Base-by-base conservation (phyloP, 108 stramenopile species). In the Fragilaria radians region DNA sequence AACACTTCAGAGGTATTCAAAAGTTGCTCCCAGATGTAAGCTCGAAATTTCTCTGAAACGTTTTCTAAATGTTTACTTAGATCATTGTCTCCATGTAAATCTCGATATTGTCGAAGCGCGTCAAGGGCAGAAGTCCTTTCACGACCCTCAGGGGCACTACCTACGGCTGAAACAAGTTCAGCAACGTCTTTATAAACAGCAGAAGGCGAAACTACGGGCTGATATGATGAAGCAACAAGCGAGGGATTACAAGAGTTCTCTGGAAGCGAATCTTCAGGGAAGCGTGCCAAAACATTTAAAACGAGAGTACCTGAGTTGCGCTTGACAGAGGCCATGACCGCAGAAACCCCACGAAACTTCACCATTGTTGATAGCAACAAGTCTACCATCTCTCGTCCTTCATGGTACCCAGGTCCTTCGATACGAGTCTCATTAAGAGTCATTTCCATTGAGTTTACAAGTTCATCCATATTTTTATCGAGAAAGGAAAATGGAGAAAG, bases 131-230 rank as follows among this genome's bases (percentile, higher is more conserved):
- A 68, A 48, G 59, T 66, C n/a, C 74, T 76, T n/a, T 80, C 74
- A 28, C 54, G 61, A 28, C 73, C 88, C 14, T 71, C 63, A 19
- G 69, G 30, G 17, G 82, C 80, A 42, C 66, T 64, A 7, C 73
- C 83, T 34, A 90, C 73, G 24, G 70, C 79, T 30, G 83, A 73
- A 5, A 90, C 80, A 27, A 90, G 55, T 14, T 67, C 63, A 22
- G 78, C 65, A 11, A 80, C 66, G 53, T 36, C 54, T 11, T 25
- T 33, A n/a, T n/a, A n/a, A n/a, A n/a, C n/a, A n/a, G n/a, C n/a
- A 32, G 5, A 32, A 14, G 36, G 36, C 7, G 36, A 42, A 14
- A 42, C 36, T 42, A 14, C n/a, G 22, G 52, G n/a, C 45, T 46
- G 19, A 7, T 17, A 4, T 47, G 7, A 7, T 47, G 23, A 59